Conservation (phyloP, 345 rosid species). For the Bruguiera parviflora region DNA sequence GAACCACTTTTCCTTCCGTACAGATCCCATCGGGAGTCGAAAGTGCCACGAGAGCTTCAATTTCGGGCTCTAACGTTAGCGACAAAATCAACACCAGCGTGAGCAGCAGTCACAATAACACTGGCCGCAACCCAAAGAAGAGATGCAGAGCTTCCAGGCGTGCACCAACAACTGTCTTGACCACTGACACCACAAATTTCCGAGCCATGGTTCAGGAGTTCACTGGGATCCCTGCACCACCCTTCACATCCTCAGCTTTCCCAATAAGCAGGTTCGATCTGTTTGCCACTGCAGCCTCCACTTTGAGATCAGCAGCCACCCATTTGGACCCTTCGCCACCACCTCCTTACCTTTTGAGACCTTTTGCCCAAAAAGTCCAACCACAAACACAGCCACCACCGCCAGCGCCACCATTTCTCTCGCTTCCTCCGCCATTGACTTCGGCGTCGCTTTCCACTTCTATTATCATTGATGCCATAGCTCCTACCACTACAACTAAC, state of each 20-base stretch:
- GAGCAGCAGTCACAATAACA: conserved; percentile 22
- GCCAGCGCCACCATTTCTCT: conserved; percentile 24
- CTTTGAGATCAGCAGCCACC: conserved; percentile 29
- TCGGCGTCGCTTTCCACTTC: background rate
- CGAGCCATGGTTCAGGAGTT: conserved; percentile 98
- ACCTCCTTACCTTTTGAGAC: conserved; percentile 52
- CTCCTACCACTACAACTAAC: conserved; percentile 22
- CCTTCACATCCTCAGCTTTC: conserved; percentile 59
- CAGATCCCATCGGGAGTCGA: conserved; percentile 22
- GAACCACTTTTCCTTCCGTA: conserved; percentile 10
- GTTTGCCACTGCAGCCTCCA: conserved; percentile 42
- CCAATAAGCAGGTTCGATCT: conserved; percentile 65
- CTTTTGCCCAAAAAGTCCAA: conserved; percentile 45
- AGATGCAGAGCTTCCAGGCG: conserved; percentile 86
- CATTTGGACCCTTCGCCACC: conserved; percentile 37
- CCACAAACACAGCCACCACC: background rate
- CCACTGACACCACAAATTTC: conserved; percentile 87
- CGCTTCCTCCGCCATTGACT: conserved; percentile 23
- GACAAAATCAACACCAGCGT: background rate
- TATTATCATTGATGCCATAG: conserved; percentile 29
- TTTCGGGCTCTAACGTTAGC: conserved; percentile 27
- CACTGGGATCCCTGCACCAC: conserved; percentile 92
- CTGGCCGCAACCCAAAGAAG: conserved; percentile 69
- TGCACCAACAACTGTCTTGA: conserved; percentile 90
- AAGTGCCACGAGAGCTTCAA: conserved; percentile 2